phyloP scores from a whole-genome alignment of 306 rosid genomes.

The Quercus glauca region DNA sequence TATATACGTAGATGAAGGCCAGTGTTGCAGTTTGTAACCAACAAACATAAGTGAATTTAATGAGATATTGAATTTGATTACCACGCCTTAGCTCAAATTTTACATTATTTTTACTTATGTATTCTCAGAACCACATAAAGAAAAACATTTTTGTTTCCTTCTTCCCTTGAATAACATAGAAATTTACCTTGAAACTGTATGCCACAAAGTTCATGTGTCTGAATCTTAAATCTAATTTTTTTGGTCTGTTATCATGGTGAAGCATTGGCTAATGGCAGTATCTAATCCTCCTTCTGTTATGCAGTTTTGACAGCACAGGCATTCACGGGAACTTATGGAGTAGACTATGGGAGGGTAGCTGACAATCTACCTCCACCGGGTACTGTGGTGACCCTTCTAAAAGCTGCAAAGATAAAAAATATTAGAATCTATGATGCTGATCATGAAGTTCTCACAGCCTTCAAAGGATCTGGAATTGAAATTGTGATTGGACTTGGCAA shows the following conservation, averaged over 20 bases:
- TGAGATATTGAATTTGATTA: too few relatives aligned
- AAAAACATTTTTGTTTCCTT: too few relatives aligned
- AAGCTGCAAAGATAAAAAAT: slow-evolving; percentile 81
- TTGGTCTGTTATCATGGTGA: neutral
- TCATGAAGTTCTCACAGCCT: slow-evolving; percentile 65
- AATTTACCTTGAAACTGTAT: neutral
- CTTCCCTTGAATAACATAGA: too few relatives aligned
- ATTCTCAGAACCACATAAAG: too few relatives aligned
- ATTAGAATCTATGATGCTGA: slow-evolving; percentile 72
- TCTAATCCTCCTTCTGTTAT: neutral
- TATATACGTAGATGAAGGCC: too few relatives aligned
- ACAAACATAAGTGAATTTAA: too few relatives aligned
- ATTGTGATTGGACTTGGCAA: slow-evolving; percentile 58
- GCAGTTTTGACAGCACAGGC: slow-evolving; percentile 35
- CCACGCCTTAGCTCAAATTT: too few relatives aligned
- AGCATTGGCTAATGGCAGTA: neutral
- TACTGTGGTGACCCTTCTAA: slow-evolving; percentile 79
- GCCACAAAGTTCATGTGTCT: neutral
- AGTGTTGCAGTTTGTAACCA: too few relatives aligned
- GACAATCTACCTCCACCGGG: slow-evolving; percentile 77
- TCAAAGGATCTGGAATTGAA: slow-evolving; percentile 75
- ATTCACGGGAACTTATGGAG: slow-evolving; percentile 80
- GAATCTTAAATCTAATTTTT: neutral
- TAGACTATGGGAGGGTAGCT: slow-evolving; percentile 80
- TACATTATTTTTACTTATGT: too few relatives aligned